Percentiles rank a stretch among this genome's conserved stretches.
phyloP scores from a whole-genome alignment of 2,329 filamentous ascomycete species.

The Cladosporium sp. region DNA sequence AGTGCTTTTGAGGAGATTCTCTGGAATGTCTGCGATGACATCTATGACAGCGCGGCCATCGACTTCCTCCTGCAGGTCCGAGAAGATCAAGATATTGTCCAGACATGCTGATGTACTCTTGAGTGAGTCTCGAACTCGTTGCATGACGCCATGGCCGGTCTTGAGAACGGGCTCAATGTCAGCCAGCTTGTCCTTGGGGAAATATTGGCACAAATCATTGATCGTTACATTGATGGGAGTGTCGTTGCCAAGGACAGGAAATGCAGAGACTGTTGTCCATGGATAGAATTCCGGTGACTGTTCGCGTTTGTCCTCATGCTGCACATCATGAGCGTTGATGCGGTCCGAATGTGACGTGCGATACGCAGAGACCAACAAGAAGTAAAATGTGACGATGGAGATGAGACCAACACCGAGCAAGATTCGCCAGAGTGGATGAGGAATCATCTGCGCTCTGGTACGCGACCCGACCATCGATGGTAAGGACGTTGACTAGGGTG shows the following conservation, averaged over 20 bases:
- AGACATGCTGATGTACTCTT: constrained; percentile 52
- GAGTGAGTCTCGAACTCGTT: constrained; percentile 46
- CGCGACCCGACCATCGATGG: no score
- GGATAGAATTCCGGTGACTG: constrained; percentile 15
- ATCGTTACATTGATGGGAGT: constrained; percentile 11
- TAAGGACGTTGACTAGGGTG: no score
- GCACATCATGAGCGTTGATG: no score
- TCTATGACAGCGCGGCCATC: constrained; percentile 32
- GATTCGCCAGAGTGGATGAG: no score
- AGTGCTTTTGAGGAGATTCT: background rate
- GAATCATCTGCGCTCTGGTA: no score
- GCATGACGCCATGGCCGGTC: constrained; percentile 45
- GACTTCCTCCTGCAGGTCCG: constrained; percentile 44
- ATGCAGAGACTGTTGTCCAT: constrained; percentile 20
- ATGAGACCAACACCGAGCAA: no score
- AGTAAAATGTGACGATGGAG: no score
- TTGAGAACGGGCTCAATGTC: constrained; percentile 47
- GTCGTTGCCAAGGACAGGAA: constrained; percentile 14
- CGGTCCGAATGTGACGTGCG: no score
- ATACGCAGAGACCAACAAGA: no score
- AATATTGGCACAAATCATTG: constrained; percentile 36
- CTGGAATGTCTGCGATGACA: constrained; percentile 14
- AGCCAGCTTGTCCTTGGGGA: constrained; percentile 38
- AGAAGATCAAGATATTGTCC: constrained; percentile 43
- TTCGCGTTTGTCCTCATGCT: background rate